These are phyloP conservation scores for Leptographium lundbergii DNA, from an alignment of 2,329 filamentous ascomycete genomes.

Conservation along the genomic window DNA sequence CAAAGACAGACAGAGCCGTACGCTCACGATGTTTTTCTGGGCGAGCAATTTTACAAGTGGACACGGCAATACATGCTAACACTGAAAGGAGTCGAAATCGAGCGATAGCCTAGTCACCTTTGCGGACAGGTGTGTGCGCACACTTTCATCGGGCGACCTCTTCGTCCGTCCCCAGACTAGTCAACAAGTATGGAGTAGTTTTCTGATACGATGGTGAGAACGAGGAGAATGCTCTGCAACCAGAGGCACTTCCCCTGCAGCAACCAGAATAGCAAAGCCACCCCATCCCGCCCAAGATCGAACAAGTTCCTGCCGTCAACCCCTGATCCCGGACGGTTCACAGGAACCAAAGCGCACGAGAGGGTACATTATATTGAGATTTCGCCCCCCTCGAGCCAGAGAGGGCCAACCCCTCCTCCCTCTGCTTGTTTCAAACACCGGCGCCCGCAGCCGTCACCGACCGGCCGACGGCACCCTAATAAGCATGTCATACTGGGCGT, in stretches of 20 bases:
- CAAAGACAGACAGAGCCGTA: neutral
- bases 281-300: neutral
- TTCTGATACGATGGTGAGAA: neutral
- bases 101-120: neutral
- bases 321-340: conserved; percentile 3
- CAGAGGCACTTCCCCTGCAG: neutral
- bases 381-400: too few species aligned
- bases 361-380: neutral
- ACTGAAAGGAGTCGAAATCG: neutral
- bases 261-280: neutral
- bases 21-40: neutral
- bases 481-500: neutral
- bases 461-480: neutral
- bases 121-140: neutral
- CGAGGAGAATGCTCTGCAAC: neutral
- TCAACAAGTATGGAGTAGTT: neutral
- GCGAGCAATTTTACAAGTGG: neutral
- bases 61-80: neutral
- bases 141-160: neutral
- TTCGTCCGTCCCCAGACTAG: neutral
- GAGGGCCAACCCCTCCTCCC: too few species aligned
- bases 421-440: neutral
- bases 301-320: neutral
- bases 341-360: neutral
- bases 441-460: neutral